Evolutionary conservation across 2,329 filamentous ascomycete genomes (phyloP).

Genomic region (Scedosporium aurantiacum): DNA sequence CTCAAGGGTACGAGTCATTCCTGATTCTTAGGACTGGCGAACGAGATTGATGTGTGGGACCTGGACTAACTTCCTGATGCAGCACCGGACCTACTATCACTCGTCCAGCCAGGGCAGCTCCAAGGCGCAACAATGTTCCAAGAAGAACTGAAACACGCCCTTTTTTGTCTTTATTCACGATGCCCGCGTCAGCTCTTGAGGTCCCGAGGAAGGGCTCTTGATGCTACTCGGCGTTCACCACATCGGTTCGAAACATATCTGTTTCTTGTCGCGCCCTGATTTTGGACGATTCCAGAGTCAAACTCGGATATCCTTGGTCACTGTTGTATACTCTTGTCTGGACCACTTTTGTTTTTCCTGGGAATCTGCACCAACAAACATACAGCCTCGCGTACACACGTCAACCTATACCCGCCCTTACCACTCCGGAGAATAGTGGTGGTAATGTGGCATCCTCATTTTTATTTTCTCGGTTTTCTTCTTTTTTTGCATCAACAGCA

Average conservation of each 20-base stretch:
- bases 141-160: constrained; percentile 3
- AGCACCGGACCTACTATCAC: constrained; percentile 3
- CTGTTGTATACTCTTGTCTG: neutral
- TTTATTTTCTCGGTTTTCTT: neutral
- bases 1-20: constrained; percentile 21
- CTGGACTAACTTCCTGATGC: neutral
- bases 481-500: neutral
- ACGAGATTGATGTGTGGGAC: neutral
- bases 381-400: neutral
- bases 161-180: neutral
- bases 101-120: constrained; percentile 2
- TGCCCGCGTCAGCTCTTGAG: neutral
- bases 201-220: neutral
- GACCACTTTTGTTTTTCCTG: neutral
- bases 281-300: neutral
- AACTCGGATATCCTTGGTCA: neutral
- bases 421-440: neutral
- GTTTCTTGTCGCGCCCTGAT: neutral
- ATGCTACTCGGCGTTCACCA: neutral
- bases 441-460: neutral
- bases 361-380: neutral
- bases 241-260: neutral
- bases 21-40: neutral
- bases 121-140: neutral
- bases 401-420: neutral